These are phyloP conservation scores for Dimargaris cristalligena DNA, from an alignment of 192 early-diverging fungal genomes.

Conservation along the genomic window DNA sequence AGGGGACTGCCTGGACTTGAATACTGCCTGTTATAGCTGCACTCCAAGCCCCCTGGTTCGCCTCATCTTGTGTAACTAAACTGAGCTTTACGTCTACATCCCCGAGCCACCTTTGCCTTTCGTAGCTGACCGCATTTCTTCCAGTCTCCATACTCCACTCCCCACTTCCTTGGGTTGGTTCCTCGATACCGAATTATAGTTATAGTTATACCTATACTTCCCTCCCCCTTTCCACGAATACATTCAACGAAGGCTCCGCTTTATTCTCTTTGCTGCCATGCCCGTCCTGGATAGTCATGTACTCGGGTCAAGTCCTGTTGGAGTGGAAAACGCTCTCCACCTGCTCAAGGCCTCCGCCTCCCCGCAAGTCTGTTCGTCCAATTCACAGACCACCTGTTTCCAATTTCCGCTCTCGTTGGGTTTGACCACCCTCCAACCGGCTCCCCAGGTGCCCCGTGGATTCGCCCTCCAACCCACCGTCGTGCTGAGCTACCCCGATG, in stretches of 20 bases:
- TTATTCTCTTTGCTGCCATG: neutral
- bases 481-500: constrained; percentile 10
- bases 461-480: constrained; percentile 12
- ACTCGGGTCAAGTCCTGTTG: neutral
- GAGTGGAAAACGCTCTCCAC: neutral
- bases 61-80: too few relatives aligned
- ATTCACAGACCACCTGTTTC: neutral
- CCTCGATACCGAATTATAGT: neutral
- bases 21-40: too few relatives aligned
- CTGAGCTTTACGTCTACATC: too few relatives aligned
- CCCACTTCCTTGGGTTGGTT: neutral
- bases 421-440: neutral
- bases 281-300: neutral
- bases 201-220: neutral
- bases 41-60: too few relatives aligned
- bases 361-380: neutral
- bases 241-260: neutral
- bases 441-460: neutral
- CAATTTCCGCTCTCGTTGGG: constrained; percentile 2
- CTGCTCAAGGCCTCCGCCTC: neutral
- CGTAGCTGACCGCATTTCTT: neutral
- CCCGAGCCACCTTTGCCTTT: neutral
- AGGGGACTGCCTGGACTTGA: too few relatives aligned
- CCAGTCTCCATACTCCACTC: neutral
- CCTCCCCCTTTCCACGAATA: neutral